Evolutionary conservation across 164 flowering plant genomes (phyloP).

Genomic region (Akebia trifoliata): DNA sequence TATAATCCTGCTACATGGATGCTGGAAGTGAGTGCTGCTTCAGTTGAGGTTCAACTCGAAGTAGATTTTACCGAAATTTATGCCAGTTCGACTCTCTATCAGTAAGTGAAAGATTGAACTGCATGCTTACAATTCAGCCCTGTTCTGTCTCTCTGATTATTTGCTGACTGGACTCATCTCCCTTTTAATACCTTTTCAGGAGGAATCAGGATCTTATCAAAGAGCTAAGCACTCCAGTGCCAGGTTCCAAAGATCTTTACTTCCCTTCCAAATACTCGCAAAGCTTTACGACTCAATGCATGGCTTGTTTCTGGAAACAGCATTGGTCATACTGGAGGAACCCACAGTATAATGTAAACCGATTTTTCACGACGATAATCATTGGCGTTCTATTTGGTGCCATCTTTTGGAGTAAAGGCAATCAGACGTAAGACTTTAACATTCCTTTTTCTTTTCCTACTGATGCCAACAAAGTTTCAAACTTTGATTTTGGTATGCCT

Average conservation of each 20-base stretch:
- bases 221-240: constrained; percentile 55
- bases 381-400: constrained; percentile 60
- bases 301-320: constrained; percentile 89
- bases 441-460: background rate
- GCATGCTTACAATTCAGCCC: background rate
- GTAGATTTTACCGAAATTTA: constrained; percentile 57
- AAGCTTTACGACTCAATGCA: constrained; percentile 59
- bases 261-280: constrained; percentile 70
- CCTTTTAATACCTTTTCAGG: constrained; percentile 33
- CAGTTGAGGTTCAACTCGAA: constrained; percentile 45
- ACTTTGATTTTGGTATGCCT: no score
- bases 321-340: constrained; percentile 88
- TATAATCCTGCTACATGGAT: constrained; percentile 85
- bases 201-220: constrained; percentile 55
- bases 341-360: constrained; percentile 56
- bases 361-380: constrained; percentile 54
- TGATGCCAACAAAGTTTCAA: background rate
- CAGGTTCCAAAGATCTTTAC: constrained; percentile 56
- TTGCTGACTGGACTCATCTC: background rate
- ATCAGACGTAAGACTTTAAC: constrained; percentile 40
- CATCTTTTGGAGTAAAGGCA: constrained; percentile 68
- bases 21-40: constrained; percentile 53
- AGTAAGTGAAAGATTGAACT: constrained; percentile 29
- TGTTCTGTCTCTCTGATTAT: background rate
- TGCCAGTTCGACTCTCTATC: constrained; percentile 48